Evolutionary conservation across 73 alveolate genomes (phyloP).

Genomic region (Paramecium sonneborni): DNA sequence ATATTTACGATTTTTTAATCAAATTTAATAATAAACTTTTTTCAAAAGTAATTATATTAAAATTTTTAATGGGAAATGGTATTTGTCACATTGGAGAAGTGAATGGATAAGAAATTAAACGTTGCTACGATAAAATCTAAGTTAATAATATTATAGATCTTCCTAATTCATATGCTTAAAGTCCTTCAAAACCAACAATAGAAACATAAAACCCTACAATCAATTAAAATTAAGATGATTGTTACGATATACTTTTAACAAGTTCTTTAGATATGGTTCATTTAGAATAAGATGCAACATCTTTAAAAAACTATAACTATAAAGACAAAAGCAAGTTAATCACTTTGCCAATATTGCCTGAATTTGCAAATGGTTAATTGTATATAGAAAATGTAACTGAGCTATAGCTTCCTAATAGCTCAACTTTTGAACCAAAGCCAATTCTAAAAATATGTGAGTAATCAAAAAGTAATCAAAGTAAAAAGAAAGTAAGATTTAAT

Average conservation of each 20-base stretch:
- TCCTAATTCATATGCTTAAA: conserved; percentile 11
- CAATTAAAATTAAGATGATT: background rate
- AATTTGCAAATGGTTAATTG: background rate
- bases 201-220: conserved; percentile 26
- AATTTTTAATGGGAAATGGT: conserved; percentile 21
- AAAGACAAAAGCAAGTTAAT: background rate
- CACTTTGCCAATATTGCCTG: background rate
- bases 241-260: background rate
- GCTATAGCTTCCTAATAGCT: conserved; percentile 25
- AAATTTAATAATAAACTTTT: background rate
- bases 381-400: background rate
- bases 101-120: background rate
- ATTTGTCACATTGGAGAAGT: conserved; percentile 1
- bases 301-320: background rate
- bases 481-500: conserved; percentile 24
- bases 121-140: background rate
- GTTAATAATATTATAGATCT: background rate
- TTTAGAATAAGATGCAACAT: background rate
- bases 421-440: background rate
- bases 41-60: conserved; percentile 2
- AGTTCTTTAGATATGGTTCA: conserved; percentile 22
- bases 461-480: background rate
- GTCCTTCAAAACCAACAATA: conserved; percentile 25
- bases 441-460: background rate
- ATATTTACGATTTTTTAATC: background rate